A percentile compares a stretch with the other conserved stretches of the same genome.
These are phyloP conservation scores for Elaeagnus macrophylla DNA, from an alignment of 306 rosid genomes.

Conservation along the genomic window DNA sequence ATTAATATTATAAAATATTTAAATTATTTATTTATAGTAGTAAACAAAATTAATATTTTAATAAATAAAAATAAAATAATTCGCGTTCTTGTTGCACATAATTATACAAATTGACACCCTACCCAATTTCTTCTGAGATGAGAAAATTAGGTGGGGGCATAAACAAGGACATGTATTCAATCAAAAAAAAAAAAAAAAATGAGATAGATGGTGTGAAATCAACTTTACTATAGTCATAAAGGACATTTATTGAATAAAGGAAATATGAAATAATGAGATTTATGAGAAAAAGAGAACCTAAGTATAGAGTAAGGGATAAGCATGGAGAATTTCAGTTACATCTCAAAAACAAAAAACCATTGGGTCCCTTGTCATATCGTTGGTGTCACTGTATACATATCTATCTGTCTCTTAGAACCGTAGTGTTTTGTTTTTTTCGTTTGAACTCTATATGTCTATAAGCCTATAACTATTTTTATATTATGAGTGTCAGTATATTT, in stretches of 20 bases:
- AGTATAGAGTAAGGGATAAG: slow-evolving; percentile 39
- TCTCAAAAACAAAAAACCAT: slow-evolving; percentile 16
- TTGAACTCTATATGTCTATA: no score
- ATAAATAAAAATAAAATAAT: no score
- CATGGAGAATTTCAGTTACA: slow-evolving; percentile 60
- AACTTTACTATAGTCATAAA: slow-evolving; percentile 26
- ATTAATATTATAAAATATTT: no score
- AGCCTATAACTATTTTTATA: no score
- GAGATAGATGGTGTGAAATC: slow-evolving; percentile 41
- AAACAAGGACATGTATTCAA: slow-evolving; percentile 53
- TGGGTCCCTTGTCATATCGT: slow-evolving; percentile 61
- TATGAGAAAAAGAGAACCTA: slow-evolving; percentile 5
- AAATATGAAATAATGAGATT: slow-evolving; percentile 6
- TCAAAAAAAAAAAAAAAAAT: no score
- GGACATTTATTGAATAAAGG: slow-evolving; percentile 38
- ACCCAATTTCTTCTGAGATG: slow-evolving; percentile 36
- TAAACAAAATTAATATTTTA: no score
- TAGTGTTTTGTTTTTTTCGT: no score
- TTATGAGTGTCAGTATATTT: no score
- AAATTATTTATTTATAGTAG: no score
- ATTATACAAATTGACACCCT: no score
- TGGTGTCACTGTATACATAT: slow-evolving; percentile 49
- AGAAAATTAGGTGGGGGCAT: slow-evolving; percentile 67
- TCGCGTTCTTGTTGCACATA: no score
- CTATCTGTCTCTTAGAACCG: slow-evolving; percentile 20